phyloP scores from a whole-genome alignment of 73 alveolate genomes.

The Tetrahymena malaccensis region DNA sequence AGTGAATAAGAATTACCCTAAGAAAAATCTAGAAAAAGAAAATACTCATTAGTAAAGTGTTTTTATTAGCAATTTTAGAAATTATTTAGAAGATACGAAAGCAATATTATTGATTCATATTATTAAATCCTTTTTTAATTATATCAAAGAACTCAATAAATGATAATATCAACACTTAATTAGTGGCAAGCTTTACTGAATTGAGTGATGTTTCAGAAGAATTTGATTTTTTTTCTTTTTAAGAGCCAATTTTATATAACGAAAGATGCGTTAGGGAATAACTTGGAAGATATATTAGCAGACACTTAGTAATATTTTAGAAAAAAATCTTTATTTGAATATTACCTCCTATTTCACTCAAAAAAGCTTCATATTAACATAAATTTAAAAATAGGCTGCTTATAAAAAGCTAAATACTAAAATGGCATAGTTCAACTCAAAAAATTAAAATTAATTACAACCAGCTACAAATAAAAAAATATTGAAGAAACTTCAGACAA shows the following conservation, averaged over 20 bases:
- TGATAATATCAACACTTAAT: background rate
- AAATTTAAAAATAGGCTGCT: background rate
- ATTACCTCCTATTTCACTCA: too few species aligned
- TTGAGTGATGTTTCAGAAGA: background rate
- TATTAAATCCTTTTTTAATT: background rate
- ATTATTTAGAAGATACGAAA: too few species aligned
- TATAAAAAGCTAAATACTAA: background rate
- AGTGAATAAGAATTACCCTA: background rate
- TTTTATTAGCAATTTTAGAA: too few species aligned
- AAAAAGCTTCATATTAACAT: background rate
- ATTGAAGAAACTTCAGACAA: background rate
- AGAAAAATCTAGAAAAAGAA: background rate
- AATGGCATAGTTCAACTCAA: background rate
- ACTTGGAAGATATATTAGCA: background rate
- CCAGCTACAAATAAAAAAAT: background rate
- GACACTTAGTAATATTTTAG: background rate
- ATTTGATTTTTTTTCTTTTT: background rate
- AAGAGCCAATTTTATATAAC: background rate
- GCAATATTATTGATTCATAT: background rate
- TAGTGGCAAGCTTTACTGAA: background rate
- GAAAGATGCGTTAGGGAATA: background rate
- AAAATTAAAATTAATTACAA: background rate
- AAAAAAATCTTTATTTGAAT: background rate
- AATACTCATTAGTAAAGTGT: background rate
- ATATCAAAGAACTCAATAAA: background rate